These are phyloP conservation scores for Castanea mollissima DNA, from an alignment of 306 rosid genomes.

Conservation along the genomic window DNA sequence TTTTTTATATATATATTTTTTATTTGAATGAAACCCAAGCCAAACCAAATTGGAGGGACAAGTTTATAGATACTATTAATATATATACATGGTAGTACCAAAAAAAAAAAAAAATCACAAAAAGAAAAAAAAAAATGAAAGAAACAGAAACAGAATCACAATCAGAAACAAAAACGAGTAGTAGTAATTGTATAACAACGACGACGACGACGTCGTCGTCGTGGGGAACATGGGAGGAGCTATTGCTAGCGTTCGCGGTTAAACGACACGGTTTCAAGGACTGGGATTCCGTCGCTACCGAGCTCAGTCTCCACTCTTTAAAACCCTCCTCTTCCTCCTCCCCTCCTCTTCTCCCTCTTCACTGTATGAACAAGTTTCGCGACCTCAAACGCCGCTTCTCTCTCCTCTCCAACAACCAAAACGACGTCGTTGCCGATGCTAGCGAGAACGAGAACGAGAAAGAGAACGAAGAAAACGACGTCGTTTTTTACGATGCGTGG, in stretches of 20 bases:
- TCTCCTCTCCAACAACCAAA: neutral
- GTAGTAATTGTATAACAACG: no score
- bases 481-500: conserved; percentile 25
- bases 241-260: conserved; percentile 64
- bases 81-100: no score
- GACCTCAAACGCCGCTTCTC: conserved; percentile 66
- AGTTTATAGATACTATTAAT: no score
- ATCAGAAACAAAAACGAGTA: no score
- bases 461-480: conserved; percentile 21
- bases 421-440: conserved; percentile 26
- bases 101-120: no score
- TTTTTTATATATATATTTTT: no score
- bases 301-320: conserved; percentile 42
- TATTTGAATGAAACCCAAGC: no score
- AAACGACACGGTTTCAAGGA: conserved; percentile 69
- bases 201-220: no score
- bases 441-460: neutral
- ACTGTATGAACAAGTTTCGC: conserved; percentile 57
- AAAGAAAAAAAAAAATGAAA: no score
- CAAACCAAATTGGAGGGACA: no score
- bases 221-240: conserved; percentile 89
- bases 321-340: conserved; percentile 49
- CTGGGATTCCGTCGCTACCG: conserved; percentile 71
- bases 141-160: no score
- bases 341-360: conserved; percentile 32